phyloP scores from a whole-genome alignment of 2,329 filamentous ascomycete species.

The Septoria petroselini region DNA sequence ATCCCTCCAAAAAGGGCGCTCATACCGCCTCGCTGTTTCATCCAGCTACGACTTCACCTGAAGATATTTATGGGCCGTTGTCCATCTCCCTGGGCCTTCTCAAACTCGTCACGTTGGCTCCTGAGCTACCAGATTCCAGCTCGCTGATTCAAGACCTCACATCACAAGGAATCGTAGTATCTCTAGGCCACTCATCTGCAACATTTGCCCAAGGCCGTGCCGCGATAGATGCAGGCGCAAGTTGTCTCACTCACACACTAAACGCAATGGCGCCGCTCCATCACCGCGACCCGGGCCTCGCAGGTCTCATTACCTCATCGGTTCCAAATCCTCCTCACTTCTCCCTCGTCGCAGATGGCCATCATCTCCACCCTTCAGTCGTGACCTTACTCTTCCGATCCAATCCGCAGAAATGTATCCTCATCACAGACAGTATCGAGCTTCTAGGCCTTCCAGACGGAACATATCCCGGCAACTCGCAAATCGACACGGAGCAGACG shows the following conservation, averaged over 20 bases:
- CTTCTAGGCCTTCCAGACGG: constrained; percentile 53
- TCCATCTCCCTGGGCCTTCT: constrained; percentile 39
- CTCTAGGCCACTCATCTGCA: constrained; percentile 53
- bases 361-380: constrained; percentile 53
- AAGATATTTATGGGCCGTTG: constrained; percentile 48
- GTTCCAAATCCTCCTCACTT: constrained; percentile 45
- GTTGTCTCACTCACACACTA: constrained; percentile 53
- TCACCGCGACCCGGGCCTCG: constrained; percentile 52
- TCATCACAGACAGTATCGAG: constrained; percentile 56
- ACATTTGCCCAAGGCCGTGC: constrained; percentile 46
- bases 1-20: constrained; percentile 53
- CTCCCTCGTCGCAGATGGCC: constrained; percentile 53
- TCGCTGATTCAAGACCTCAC: constrained; percentile 45
- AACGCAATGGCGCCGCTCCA: constrained; percentile 54
- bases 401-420: constrained; percentile 48
- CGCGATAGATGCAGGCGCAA: constrained; percentile 50
- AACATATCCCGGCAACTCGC: constrained; percentile 49
- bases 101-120: constrained; percentile 54
- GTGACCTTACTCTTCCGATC: constrained; percentile 50
- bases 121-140: constrained; percentile 47
- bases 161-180: constrained; percentile 45
- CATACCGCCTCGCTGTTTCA: constrained; percentile 50
- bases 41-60: constrained; percentile 36
- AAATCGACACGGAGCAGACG: constrained; percentile 51
- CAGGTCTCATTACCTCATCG: constrained; percentile 42